A percentile compares a stretch with the other conserved stretches of the same genome.
Evolutionary conservation across 768 basidiomycete species (phyloP).

Genomic region (Tulasnella sp.): DNA sequence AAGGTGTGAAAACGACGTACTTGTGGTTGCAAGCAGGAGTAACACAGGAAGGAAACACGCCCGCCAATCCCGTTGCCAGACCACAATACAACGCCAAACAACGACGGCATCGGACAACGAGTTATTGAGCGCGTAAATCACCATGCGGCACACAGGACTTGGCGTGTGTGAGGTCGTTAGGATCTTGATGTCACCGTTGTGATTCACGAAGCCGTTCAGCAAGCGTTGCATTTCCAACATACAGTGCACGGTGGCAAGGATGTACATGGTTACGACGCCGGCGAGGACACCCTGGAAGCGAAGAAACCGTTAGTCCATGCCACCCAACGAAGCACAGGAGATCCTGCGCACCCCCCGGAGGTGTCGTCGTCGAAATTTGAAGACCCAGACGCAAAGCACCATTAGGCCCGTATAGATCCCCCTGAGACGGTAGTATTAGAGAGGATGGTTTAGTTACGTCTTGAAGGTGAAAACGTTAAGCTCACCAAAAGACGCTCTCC

Average conservation of each 20-base stretch:
- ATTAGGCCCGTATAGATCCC: conserved; percentile 7
- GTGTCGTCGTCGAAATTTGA: conserved; percentile 3
- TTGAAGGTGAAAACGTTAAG: too few relatives aligned
- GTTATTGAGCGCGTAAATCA: conserved; percentile 11
- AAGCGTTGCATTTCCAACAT: not conserved
- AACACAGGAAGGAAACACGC: conserved; percentile 4
- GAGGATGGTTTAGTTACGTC: not conserved
- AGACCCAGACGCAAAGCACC: conserved; percentile 7
- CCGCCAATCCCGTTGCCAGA: conserved; percentile 10
- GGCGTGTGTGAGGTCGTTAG: not conserved
- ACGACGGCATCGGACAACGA: conserved; percentile 13
- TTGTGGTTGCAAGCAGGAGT: conserved; percentile 4
- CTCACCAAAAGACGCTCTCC: conserved; percentile 11
- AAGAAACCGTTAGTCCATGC: not conserved
- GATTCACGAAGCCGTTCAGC: conserved; percentile 8
- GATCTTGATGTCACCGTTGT: not conserved
- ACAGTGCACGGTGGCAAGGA: conserved; percentile 6
- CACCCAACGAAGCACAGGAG: not conserved
- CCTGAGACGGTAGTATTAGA: not conserved
- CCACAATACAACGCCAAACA: conserved; percentile 13
- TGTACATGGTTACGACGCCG: not conserved
- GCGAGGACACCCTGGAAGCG: not conserved
- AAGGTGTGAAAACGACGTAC: not conserved
- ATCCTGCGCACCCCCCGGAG: not conserved
- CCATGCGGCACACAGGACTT: not conserved